Evolutionary conservation across 768 basidiomycete species (phyloP).

Genomic region (Leucocoprinus birnbaumii): DNA sequence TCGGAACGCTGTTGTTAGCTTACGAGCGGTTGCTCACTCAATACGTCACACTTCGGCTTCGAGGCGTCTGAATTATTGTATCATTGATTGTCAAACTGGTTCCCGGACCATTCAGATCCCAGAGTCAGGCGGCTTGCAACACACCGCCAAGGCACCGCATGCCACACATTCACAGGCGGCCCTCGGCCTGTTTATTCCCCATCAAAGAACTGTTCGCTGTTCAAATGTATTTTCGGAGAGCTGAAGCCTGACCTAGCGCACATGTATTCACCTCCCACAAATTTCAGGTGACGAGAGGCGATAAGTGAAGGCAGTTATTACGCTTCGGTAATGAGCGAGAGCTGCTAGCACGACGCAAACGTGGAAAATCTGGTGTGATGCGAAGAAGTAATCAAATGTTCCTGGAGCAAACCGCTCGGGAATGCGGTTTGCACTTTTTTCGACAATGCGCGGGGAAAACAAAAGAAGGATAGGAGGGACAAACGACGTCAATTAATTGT

Average conservation of each 20-base stretch:
- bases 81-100: conserved; percentile 8
- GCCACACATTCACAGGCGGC: neutral
- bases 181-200: conserved; percentile 1
- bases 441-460: conserved; percentile 1
- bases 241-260: neutral
- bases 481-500: conserved; percentile 15
- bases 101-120: no score
- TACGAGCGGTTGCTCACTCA: no score
- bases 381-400: conserved; percentile 72
- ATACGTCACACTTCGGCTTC: conserved; percentile 2
- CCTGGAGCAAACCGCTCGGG: conserved; percentile 78
- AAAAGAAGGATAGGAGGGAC: conserved; percentile 7
- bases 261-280: conserved; percentile 20
- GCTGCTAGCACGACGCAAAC: conserved; percentile 73
- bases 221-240: neutral
- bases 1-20: no score
- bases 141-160: neutral
- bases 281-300: conserved; percentile 42
- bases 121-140: no score
- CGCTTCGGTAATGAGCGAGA: conserved; percentile 57
- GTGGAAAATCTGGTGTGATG: conserved; percentile 92
- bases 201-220: neutral
- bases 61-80: neutral
- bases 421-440: conserved; percentile 70
- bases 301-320: conserved; percentile 56